Base-by-base conservation (phyloP, 345 rosid species). In the Lumnitzera racemosa region DNA sequence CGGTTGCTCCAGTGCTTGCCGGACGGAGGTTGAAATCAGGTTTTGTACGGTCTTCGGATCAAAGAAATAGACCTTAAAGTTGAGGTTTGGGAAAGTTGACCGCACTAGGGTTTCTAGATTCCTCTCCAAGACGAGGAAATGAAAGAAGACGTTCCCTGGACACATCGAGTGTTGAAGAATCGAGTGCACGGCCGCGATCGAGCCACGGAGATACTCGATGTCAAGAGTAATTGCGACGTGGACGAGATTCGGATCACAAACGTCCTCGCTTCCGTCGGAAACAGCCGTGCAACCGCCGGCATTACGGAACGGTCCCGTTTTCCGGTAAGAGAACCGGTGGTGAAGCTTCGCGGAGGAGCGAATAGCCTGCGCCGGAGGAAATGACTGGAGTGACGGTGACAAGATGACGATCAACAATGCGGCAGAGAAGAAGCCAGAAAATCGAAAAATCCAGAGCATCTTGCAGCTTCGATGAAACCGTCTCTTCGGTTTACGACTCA, bases 321-420 rank as follows among this genome's bases (percentile, higher is more conserved):
- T 76, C 53, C 83, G 79, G 78, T 81, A 87, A 15, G 78, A 76
- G 63, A 75, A 72, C 46, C 58, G 76, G 43, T 36, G 43, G 43
- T 36, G 7, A 7, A 36, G 43, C 43, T 36, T 36, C 43, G 43
- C 43, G 31, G 89, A 83, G 56, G 98, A 85, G 74, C 85, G 83
- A 64, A 83, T 88, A 58, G 99, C 97, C 70, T 84, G 96, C 0
- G 99, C 97, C 0, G 99, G 99, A 15, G 99, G 89, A 31, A 90
- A 84, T 0, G 97, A 86, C 55, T 88, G 95, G 29, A 88, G 79
- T 4, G 96, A 88, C 17, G 96, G 96, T 2, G 96, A 88, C 23
- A 94, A 81, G 31, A 88, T 81, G 60, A 90, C 76, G 80, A 86
- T 74, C 17, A 77, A 76, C 81, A 90, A 64, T 16, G 86, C 82